Conservation (phyloP, 805 yeast species). For the Pichia rugopelliculosa region DNA sequence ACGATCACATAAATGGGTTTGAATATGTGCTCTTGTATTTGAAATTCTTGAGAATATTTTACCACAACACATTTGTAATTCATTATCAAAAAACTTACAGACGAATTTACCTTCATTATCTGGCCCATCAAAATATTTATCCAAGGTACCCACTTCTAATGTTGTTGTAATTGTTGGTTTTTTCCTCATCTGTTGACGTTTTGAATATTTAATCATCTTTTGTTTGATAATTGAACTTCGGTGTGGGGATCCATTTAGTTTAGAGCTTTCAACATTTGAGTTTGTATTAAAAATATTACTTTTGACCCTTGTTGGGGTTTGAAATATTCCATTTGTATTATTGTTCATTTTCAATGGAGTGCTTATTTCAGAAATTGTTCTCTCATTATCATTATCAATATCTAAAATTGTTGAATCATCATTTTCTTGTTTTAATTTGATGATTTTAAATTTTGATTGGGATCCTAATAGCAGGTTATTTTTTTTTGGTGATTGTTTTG, state of each 20-base stretch:
- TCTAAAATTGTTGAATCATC: constrained; percentile 3
- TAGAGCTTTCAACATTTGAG: constrained; percentile 27
- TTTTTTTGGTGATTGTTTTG: constrained; percentile 21
- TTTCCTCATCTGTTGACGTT: constrained; percentile 39
- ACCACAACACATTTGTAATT: constrained; percentile 53
- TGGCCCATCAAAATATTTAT: constrained; percentile 75
- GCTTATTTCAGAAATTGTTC: constrained; percentile 12
- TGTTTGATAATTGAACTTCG: constrained; percentile 23
- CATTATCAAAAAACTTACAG: constrained; percentile 45
- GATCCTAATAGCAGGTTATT: background rate
- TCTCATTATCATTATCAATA: constrained; percentile 8
- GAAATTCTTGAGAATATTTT: constrained; percentile 82
- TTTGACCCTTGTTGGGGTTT: constrained; percentile 27
- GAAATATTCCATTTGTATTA: constrained; percentile 12
- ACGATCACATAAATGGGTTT: constrained; percentile 90
- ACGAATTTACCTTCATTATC: constrained; percentile 61
- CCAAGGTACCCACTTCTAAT: constrained; percentile 84
- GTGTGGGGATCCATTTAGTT: constrained; percentile 31
- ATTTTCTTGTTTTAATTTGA: background rate
- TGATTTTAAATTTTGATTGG: constrained; percentile 2
- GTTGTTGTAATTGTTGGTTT: constrained; percentile 53
- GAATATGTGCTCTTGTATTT: constrained; percentile 91
- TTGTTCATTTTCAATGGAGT: constrained; percentile 26
- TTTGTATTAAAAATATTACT: constrained; percentile 22
- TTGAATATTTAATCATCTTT: constrained; percentile 29